A percentile compares a stretch with the other conserved stretches of the same genome.
These are phyloP conservation scores for Xerocomellus intermedius DNA, from an alignment of 768 basidiomycete species.

Conservation along the genomic window DNA sequence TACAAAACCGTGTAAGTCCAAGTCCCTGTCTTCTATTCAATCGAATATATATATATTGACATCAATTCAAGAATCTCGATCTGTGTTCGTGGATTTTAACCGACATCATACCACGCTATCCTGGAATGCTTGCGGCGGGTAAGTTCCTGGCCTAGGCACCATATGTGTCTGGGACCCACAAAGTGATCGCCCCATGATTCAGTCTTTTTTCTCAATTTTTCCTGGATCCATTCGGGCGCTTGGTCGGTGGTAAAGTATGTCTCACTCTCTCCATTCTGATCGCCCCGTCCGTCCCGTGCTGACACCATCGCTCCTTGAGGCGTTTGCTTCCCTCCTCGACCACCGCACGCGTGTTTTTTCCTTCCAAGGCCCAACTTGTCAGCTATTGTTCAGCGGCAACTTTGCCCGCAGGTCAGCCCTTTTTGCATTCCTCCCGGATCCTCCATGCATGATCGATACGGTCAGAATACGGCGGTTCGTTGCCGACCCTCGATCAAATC, in stretches of 20 bases:
- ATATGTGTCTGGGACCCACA: background rate
- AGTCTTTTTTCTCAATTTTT: slow-evolving; percentile 75
- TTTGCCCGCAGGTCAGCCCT: slow-evolving; percentile 49
- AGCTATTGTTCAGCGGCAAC: slow-evolving; percentile 49
- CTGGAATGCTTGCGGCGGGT: slow-evolving; percentile 78
- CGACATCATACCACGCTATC: slow-evolving; percentile 68
- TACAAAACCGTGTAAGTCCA: slow-evolving; percentile 55
- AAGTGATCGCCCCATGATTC: background rate
- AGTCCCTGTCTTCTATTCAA: slow-evolving; percentile 1
- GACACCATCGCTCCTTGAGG: slow-evolving; percentile 35
- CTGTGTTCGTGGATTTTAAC: slow-evolving; percentile 61
- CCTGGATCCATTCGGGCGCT: slow-evolving; percentile 67
- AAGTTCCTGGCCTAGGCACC: slow-evolving; percentile 8
- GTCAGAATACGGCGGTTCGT: slow-evolving; percentile 66
- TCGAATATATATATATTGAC: slow-evolving; percentile 1
- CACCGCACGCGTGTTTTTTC: slow-evolving; percentile 65
- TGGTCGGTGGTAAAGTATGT: slow-evolving; percentile 67
- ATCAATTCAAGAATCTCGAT: slow-evolving; percentile 49
- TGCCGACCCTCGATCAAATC: slow-evolving; percentile 50
- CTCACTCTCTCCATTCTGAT: slow-evolving; percentile 8
- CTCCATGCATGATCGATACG: slow-evolving; percentile 18
- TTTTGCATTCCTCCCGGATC: slow-evolving; percentile 7
- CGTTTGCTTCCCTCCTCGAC: slow-evolving; percentile 60
- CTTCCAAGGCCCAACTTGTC: slow-evolving; percentile 53
- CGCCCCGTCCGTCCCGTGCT: background rate